Conservation (phyloP, 345 rosid species). For the Triadica sebifera region DNA sequence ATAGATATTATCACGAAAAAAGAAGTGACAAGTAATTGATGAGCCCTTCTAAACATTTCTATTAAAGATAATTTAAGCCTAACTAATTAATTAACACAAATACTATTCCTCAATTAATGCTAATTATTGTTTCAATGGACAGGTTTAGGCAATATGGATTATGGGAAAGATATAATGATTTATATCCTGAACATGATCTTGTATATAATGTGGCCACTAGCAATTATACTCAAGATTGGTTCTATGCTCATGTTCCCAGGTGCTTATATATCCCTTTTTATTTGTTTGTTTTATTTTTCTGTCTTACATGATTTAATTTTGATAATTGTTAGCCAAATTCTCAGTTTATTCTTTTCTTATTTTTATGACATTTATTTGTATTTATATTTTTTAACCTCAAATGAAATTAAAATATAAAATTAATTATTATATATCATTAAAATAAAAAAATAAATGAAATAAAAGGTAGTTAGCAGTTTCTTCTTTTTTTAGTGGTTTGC, state of each 20-base stretch:
- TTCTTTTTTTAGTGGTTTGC: background rate
- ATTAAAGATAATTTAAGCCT: background rate
- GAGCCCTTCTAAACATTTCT: background rate
- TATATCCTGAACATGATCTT: constrained; percentile 24
- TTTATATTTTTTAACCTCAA: no score
- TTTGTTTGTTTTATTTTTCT: background rate
- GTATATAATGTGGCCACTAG: constrained; percentile 12
- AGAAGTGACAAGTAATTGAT: constrained; percentile 34
- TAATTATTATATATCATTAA: no score
- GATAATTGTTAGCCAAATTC: background rate
- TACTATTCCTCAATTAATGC: background rate
- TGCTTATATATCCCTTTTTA: background rate
- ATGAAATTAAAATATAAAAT: background rate
- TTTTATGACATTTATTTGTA: background rate
- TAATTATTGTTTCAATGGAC: constrained; percentile 1
- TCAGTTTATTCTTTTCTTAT: background rate
- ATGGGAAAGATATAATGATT: constrained; percentile 26
- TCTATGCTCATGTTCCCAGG: constrained; percentile 82
- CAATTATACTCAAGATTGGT: constrained; percentile 44
- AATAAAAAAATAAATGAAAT: no score
- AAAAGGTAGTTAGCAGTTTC: no score
- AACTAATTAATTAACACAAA: no score
- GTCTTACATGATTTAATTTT: background rate
- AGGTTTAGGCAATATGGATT: constrained; percentile 27
- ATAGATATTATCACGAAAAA: constrained; percentile 27